A percentile compares a stretch with the other conserved stretches of the same genome.
Conservation (phyloP, 495 filamentous ascomycete species). For the Talaromyces stipitatus region DNA sequence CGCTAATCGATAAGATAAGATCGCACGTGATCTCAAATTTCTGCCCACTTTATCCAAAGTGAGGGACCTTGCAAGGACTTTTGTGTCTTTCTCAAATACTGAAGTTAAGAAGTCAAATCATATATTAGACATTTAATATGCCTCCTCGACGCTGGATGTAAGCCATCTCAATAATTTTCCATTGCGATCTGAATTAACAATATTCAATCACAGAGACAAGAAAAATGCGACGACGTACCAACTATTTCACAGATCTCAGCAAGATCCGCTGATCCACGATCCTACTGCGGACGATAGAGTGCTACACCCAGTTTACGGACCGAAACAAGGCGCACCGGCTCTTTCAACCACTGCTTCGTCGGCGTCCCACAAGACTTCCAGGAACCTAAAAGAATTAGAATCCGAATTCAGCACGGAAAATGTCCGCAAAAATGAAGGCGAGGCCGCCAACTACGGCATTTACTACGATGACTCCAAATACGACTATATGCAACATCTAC, state of each 20-base stretch:
- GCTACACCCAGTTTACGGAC: conserved; percentile 46
- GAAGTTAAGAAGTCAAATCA: neutral
- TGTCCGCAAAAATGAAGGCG: conserved; percentile 85
- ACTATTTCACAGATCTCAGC: conserved; percentile 91
- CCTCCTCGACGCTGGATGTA: conserved; percentile 84
- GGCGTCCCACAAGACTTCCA: conserved; percentile 38
- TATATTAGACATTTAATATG: conserved; percentile 44
- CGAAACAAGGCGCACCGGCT: conserved; percentile 21
- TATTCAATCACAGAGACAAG: conserved; percentile 61
- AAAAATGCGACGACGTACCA: conserved; percentile 86
- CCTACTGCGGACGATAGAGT: conserved; percentile 73
- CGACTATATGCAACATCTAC: conserved; percentile 99
- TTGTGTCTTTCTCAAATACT: neutral
- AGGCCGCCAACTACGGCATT: conserved; percentile 88
- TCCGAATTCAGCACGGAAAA: conserved; percentile 61
- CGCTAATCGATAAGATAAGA: conserved; percentile 9
- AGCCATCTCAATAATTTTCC: conserved; percentile 21
- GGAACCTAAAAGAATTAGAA: conserved; percentile 65
- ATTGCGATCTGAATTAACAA: neutral
- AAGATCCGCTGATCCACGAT: conserved; percentile 93
- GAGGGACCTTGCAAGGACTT: neutral
- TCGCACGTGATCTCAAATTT: conserved; percentile 27
- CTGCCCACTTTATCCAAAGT: conserved; percentile 19
- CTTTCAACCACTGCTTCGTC: conserved; percentile 16
- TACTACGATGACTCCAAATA: conserved; percentile 86